A percentile compares a stretch with the other conserved stretches of the same genome.
phyloP scores from a whole-genome alignment of 1,139 yeast genomes.

The Lodderomyces elongisporus region DNA sequence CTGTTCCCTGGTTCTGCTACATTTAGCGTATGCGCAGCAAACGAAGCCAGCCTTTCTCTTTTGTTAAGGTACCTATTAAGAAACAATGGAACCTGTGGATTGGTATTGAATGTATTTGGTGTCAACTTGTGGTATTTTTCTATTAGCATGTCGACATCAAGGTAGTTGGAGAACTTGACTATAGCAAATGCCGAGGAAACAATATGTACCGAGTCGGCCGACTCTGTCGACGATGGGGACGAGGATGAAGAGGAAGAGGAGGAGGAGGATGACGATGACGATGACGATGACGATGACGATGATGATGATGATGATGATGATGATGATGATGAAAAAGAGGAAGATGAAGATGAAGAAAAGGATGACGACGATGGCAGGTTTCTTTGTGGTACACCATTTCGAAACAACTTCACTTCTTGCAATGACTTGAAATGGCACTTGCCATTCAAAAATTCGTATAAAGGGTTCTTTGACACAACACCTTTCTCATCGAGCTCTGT shows the following conservation, averaged over 20 bases:
- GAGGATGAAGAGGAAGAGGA: slow-evolving; percentile 1
- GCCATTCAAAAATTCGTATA: slow-evolving; percentile 23
- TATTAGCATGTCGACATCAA: slow-evolving; percentile 32
- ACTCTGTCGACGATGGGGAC: neutral
- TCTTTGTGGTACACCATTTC: slow-evolving; percentile 5
- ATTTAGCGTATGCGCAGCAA: neutral
- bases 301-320: neutral
- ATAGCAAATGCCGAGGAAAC: slow-evolving; percentile 24
- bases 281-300: slow-evolving; percentile 1
- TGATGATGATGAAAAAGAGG: neutral
- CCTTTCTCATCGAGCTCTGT: neutral
- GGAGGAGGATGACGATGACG: neutral
- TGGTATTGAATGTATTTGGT: slow-evolving; percentile 33
- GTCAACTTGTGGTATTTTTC: slow-evolving; percentile 15
- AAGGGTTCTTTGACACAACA: slow-evolving; percentile 10
- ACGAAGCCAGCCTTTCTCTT: slow-evolving; percentile 17
- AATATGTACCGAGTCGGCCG: too few species aligned
- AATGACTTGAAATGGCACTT: slow-evolving; percentile 25
- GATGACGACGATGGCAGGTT: neutral
- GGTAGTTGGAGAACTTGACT: slow-evolving; percentile 31
- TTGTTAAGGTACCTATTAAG: slow-evolving; percentile 26
- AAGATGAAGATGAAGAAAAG: neutral
- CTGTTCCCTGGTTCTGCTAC: slow-evolving; percentile 1
- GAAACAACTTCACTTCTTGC: slow-evolving; percentile 26
- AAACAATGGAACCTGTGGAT: slow-evolving; percentile 19